A percentile compares a stretch with the other conserved stretches of the same genome.
Conservation (phyloP, 768 basidiomycete genomes). For the Termitomyces sp. region DNA sequence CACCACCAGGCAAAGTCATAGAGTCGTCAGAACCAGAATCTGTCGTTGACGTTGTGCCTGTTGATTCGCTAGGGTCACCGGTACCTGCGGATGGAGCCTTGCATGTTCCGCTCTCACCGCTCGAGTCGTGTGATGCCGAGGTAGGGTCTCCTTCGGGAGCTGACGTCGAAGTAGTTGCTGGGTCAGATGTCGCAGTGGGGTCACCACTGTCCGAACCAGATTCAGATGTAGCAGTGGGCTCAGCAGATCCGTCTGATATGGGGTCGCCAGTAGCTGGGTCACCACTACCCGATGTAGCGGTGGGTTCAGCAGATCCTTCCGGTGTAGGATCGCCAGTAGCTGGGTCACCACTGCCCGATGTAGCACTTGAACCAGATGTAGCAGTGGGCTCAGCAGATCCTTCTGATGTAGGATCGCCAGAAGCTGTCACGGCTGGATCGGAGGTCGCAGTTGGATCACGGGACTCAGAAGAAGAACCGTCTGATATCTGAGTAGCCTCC, state of each 20-base stretch:
- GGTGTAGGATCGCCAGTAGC: background rate
- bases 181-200: background rate
- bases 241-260: background rate
- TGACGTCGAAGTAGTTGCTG: background rate
- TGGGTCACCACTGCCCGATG: background rate
- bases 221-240: background rate
- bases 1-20: background rate
- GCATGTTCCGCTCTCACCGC: background rate
- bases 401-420: background rate
- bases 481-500: background rate
- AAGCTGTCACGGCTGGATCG: background rate
- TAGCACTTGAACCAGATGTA: too few relatives aligned
- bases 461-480: background rate
- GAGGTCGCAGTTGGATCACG: background rate
- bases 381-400: background rate
- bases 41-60: background rate
- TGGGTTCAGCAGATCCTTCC: too few relatives aligned
- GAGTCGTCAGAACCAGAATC: background rate
- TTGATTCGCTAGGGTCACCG: background rate
- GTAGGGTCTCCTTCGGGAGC: background rate
- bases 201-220: background rate
- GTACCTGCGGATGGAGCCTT: too few relatives aligned
- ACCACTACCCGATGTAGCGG: too few relatives aligned
- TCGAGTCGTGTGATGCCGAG: background rate
- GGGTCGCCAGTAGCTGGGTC: background rate